Evolutionary conservation across 441 rosid species (phyloP).

Genomic region (Erodium chrysanthum): DNA sequence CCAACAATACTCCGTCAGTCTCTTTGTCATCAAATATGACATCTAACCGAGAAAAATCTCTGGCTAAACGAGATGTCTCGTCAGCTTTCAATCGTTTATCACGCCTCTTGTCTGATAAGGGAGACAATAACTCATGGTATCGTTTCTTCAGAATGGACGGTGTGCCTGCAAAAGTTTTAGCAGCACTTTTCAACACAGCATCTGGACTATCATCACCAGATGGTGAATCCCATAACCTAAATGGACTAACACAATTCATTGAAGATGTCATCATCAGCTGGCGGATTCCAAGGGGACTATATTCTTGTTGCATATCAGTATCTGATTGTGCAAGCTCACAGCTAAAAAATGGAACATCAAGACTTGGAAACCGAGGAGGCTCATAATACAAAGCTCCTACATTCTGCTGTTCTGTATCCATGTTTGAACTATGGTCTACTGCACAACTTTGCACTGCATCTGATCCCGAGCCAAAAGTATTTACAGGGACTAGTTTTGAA

Average conservation of each 20-base stretch:
- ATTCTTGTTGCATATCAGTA: slow-evolving; percentile 73
- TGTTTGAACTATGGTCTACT: slow-evolving; percentile 28
- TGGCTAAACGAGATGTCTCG: slow-evolving; percentile 47
- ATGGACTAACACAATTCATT: slow-evolving; percentile 73
- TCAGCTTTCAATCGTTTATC: slow-evolving; percentile 64
- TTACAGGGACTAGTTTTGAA: slow-evolving; percentile 50
- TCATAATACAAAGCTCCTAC: slow-evolving; percentile 75
- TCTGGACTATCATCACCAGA: slow-evolving; percentile 59
- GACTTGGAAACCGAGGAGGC: slow-evolving; percentile 93
- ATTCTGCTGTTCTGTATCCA: slow-evolving; percentile 35
- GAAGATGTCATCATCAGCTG: slow-evolving; percentile 79
- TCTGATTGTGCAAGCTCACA: slow-evolving; percentile 86
- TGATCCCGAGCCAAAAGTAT: slow-evolving; percentile 43
- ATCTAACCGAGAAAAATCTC: slow-evolving; percentile 73
- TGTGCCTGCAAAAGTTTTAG: slow-evolving; percentile 56
- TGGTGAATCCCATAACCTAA: slow-evolving; percentile 93
- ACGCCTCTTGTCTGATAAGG: slow-evolving; percentile 48
- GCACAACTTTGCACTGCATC: slow-evolving; percentile 30
- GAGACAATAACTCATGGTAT: slow-evolving; percentile 70
- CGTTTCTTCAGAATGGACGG: slow-evolving; percentile 91
- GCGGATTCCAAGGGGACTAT: slow-evolving; percentile 96
- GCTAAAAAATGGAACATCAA: slow-evolving; percentile 87
- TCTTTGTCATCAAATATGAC: slow-evolving; percentile 48
- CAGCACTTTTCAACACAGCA: slow-evolving; percentile 62
- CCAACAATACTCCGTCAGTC: slow-evolving; percentile 23